Percentiles rank a stretch among this genome's conserved stretches.
These are phyloP conservation scores for Tephrocybe rancida DNA, from an alignment of 768 basidiomycete genomes.

Conservation along the genomic window DNA sequence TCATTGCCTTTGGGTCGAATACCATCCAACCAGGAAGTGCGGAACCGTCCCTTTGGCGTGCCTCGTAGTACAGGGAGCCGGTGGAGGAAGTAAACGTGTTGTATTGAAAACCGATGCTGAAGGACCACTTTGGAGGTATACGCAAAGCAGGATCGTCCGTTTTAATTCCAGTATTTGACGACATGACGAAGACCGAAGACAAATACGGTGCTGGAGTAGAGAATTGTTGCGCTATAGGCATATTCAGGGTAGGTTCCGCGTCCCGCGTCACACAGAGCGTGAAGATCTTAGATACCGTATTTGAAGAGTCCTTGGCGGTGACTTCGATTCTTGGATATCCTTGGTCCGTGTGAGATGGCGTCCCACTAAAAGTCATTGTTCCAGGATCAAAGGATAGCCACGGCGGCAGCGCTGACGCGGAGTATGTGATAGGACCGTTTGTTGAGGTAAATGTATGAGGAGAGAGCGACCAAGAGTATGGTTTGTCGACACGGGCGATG, in stretches of 20 bases:
- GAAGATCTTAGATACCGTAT: conserved; percentile 53
- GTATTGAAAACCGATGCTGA: conserved; percentile 82
- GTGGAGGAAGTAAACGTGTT: conserved; percentile 56
- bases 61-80: conserved; percentile 58
- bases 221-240: conserved; percentile 64
- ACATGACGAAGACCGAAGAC: conserved; percentile 74
- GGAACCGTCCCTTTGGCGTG: conserved; percentile 66
- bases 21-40: conserved; percentile 73
- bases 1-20: conserved; percentile 68
- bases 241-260: conserved; percentile 54
- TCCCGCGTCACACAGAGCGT: conserved; percentile 58
- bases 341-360: conserved; percentile 62
- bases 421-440: conserved; percentile 47
- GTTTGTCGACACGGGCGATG: conserved; percentile 67
- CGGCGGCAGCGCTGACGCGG: conserved; percentile 57
- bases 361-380: conserved; percentile 67
- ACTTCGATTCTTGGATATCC: conserved; percentile 65
- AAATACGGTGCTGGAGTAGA: conserved; percentile 58
- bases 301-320: conserved; percentile 57
- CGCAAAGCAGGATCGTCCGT: conserved; percentile 59
- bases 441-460: conserved; percentile 62
- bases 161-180: conserved; percentile 58
- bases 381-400: conserved; percentile 79
- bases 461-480: conserved; percentile 74
- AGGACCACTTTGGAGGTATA: conserved; percentile 84